These are phyloP conservation scores for Beauveria varroae DNA, from an alignment of 2,329 filamentous ascomycete species.

Conservation along the genomic window DNA sequence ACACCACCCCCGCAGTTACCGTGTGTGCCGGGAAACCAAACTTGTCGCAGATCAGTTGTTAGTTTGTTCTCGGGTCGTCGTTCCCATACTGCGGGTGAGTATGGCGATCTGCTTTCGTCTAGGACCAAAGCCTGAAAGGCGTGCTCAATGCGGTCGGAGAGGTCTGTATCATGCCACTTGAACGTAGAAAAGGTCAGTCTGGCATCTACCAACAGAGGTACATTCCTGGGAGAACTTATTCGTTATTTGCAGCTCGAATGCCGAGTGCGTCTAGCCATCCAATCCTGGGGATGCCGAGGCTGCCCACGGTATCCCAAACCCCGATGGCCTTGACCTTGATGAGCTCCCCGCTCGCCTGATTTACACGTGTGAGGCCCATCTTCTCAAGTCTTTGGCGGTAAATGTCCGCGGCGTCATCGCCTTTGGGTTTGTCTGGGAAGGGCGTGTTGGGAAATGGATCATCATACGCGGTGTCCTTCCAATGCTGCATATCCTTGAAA, in stretches of 20 bases:
- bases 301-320: constrained; percentile 41
- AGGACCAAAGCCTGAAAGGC: constrained; percentile 53
- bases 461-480: constrained; percentile 36
- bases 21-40: constrained; percentile 66
- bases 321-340: constrained; percentile 39
- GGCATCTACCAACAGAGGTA: background rate
- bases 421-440: constrained; percentile 42
- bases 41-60: constrained; percentile 39
- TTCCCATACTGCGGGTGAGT: constrained; percentile 50
- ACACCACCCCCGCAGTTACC: constrained; percentile 64
- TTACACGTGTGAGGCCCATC: constrained; percentile 35
- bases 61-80: constrained; percentile 29
- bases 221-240: constrained; percentile 31
- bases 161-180: constrained; percentile 45
- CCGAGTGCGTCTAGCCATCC: constrained; percentile 38
- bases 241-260: constrained; percentile 35
- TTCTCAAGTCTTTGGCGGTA: constrained; percentile 39
- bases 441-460: constrained; percentile 40
- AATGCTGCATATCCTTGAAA: constrained; percentile 50
- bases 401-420: constrained; percentile 29
- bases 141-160: constrained; percentile 46
- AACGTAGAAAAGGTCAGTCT: constrained; percentile 32
- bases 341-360: constrained; percentile 26
- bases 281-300: constrained; percentile 38
- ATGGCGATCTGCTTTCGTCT: constrained; percentile 48